phyloP scores from a whole-genome alignment of 805 yeast genomes.

The Nakazawaea siamensis region DNA sequence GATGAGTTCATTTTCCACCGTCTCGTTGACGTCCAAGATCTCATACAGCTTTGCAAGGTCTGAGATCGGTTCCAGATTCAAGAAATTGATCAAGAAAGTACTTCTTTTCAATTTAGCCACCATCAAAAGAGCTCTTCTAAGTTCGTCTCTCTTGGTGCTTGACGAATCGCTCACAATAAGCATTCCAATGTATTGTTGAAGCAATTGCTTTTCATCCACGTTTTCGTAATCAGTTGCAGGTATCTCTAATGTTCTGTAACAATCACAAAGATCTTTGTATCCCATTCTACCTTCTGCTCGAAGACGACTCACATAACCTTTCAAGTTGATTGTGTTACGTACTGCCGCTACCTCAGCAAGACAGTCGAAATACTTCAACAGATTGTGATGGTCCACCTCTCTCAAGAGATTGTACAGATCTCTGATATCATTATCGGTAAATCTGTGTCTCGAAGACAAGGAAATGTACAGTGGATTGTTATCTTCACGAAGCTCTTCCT shows the following conservation, averaged over 20 bases:
- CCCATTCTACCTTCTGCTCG: constrained; percentile 47
- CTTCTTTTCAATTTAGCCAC: constrained; percentile 33
- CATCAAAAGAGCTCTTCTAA: constrained; percentile 31
- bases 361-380: constrained; percentile 52
- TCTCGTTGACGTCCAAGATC: constrained; percentile 38
- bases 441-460: constrained; percentile 40
- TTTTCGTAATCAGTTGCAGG: constrained; percentile 10
- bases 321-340: constrained; percentile 37
- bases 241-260: constrained; percentile 21
- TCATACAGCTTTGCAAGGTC: constrained; percentile 40
- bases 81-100: constrained; percentile 22
- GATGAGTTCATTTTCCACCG: constrained; percentile 62
- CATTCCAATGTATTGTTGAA: constrained; percentile 16
- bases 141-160: constrained; percentile 16
- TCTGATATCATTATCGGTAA: constrained; percentile 39
- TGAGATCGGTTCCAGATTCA: constrained; percentile 41
- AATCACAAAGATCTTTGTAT: constrained; percentile 29
- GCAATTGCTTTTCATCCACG: constrained; percentile 17
- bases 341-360: constrained; percentile 40
- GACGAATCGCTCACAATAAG: constrained; percentile 15
- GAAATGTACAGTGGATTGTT: constrained; percentile 24
- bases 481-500: constrained; percentile 6
- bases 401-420: constrained; percentile 35
- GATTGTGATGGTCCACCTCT: constrained; percentile 32
- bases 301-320: constrained; percentile 34